Evolutionary conservation across 2,329 filamentous ascomycete species (phyloP).

Genomic region (Acrocalymma vagum): DNA sequence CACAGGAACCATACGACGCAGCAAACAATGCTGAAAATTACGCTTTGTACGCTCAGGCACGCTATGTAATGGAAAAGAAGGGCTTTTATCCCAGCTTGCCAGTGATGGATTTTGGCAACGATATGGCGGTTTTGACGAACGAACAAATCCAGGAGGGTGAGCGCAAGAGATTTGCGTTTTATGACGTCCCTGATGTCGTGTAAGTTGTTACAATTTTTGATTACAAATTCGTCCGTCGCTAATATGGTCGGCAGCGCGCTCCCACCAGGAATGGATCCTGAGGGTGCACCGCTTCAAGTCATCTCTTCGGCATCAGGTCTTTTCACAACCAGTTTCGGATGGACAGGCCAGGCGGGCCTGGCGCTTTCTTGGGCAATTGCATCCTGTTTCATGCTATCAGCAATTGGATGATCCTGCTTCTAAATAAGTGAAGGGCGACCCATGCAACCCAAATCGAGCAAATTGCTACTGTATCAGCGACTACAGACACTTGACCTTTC

Average conservation of each 20-base stretch:
- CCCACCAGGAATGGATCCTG: conserved; percentile 21
- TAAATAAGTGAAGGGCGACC: too few relatives aligned
- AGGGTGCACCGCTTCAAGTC: conserved; percentile 31
- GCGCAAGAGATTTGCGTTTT: conserved; percentile 35
- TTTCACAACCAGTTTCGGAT: conserved; percentile 5
- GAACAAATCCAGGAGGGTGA: conserved; percentile 43
- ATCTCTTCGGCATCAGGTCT: conserved; percentile 22
- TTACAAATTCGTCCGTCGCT: conserved; percentile 1
- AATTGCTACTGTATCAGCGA: too few relatives aligned
- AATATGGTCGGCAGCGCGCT: conserved; percentile 9
- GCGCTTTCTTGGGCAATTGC: conserved; percentile 7
- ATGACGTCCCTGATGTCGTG: conserved; percentile 38
- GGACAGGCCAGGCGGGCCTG: conserved; percentile 9
- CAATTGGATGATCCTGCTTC: conserved; percentile 18
- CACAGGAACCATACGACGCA: conserved; percentile 41
- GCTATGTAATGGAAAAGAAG: conserved; percentile 37
- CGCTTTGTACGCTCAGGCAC: conserved; percentile 41
- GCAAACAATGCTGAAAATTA: conserved; percentile 46
- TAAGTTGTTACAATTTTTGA: conserved; percentile 17
- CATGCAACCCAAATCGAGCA: too few relatives aligned
- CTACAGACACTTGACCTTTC: too few relatives aligned
- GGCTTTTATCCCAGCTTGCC: conserved; percentile 41
- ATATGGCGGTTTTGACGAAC: conserved; percentile 39
- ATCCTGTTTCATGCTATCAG: conserved; percentile 14
- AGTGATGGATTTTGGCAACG: conserved; percentile 39